Evolutionary conservation across 2,329 filamentous ascomycete genomes (phyloP).

Genomic region (Tolypocladium amazonense): DNA sequence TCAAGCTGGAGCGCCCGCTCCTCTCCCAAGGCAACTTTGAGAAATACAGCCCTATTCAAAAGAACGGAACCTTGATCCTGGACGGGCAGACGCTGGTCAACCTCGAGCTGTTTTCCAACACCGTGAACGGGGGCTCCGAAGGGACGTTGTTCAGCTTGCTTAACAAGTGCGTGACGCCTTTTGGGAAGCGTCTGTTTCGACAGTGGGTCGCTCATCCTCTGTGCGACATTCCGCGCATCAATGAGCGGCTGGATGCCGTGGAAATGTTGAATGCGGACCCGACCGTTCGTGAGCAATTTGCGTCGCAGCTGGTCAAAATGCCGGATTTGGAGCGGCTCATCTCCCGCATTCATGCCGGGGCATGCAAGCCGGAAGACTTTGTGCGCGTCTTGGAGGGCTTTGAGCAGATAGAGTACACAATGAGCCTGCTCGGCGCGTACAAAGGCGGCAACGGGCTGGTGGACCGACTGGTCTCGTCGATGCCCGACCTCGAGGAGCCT

Average conservation of each 20-base stretch:
- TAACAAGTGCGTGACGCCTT: conserved; percentile 91
- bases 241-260: conserved; percentile 86
- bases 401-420: conserved; percentile 94
- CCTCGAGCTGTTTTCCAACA: conserved; percentile 93
- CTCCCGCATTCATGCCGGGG: conserved; percentile 84
- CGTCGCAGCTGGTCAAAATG: conserved; percentile 78
- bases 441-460: conserved; percentile 74
- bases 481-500: conserved; percentile 71
- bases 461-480: conserved; percentile 68
- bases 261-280: conserved; percentile 82
- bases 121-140: conserved; percentile 71
- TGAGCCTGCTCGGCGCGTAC: conserved; percentile 65
- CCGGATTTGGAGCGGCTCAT: conserved; percentile 91
- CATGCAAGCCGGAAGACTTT: conserved; percentile 87
- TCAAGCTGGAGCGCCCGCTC: conserved; percentile 83
- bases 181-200: conserved; percentile 89
- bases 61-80: conserved; percentile 82
- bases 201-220: conserved; percentile 97
- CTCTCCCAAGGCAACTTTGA: conserved; percentile 85
- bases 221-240: conserved; percentile 77
- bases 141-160: conserved; percentile 86
- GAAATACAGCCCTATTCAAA: conserved; percentile 82
- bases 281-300: conserved; percentile 75
- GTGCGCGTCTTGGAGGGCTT: conserved; percentile 90
- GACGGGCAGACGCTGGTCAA: conserved; percentile 97